Conservation (phyloP, 257 asterid species). For the Lycium ferocissimum region DNA sequence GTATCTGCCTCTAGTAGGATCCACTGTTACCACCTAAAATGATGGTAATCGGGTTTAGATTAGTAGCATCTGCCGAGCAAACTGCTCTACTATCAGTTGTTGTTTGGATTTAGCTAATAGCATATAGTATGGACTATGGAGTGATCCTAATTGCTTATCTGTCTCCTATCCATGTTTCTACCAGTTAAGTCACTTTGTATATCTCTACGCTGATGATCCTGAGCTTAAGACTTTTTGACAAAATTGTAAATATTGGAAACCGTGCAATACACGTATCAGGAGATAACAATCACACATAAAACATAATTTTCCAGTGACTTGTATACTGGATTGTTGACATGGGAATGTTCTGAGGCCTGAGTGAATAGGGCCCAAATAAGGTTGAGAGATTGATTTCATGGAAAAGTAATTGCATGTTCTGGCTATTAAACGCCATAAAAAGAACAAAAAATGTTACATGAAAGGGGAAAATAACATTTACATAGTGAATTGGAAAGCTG, state of each 20-base stretch:
- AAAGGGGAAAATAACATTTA: not conserved
- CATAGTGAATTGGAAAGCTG: not conserved
- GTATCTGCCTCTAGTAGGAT: not conserved
- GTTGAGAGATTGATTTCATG: slow-evolving; percentile 1
- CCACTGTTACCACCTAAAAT: slow-evolving; percentile 1
- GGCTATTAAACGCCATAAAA: not conserved
- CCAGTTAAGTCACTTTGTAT: not conserved
- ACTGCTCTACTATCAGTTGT: slow-evolving; percentile 11
- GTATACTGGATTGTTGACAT: not conserved
- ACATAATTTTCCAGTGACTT: slow-evolving; percentile 5
- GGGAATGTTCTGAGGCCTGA: slow-evolving; percentile 3
- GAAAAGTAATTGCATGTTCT: not conserved
- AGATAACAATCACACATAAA: not conserved
- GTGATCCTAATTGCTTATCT: not conserved
- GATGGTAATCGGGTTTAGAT: slow-evolving; percentile 3
- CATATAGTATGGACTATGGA: not conserved
- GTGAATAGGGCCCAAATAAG: not conserved
- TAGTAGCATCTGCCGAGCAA: not conserved
- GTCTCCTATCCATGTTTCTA: not conserved
- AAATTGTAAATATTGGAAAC: not conserved
- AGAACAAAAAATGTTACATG: not conserved
- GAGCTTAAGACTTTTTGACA: not conserved
- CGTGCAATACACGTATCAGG: not conserved
- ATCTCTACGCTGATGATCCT: slow-evolving; percentile 4
- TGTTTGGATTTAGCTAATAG: slow-evolving; percentile 7